Evolutionary conservation across 805 yeast species (phyloP), one percentile per base, ranked within the genome.

Genomic region (Candida chauliodis): DNA sequence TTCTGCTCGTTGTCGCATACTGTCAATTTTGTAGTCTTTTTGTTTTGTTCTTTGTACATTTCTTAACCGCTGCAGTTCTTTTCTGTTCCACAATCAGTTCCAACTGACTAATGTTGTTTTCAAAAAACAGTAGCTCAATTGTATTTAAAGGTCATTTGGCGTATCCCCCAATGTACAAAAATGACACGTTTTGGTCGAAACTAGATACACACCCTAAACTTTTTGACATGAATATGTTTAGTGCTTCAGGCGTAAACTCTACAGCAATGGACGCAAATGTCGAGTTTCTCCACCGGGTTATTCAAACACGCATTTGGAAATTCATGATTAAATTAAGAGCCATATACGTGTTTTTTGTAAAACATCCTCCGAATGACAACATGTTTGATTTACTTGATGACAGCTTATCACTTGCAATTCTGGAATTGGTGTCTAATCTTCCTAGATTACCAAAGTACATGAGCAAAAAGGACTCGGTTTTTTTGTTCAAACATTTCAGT

Each of bases 141-240:
- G 8, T 14, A 7, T 27, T 9, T n/a, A 27, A 27, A 27, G 30
- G 30, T 10, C 30, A 27, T 16, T 27, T 27, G 10, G 8, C 14
- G 13, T 16, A 27, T 15, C 30, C 30, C 5, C 11, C 13, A 16
- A 15, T 27, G 10, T 27, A 27, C 11, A 4, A n/a, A 8, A 27
- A 27, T 27, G 30, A 27, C 16, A 15, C 17, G 15, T 27, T 27
- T 27, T 27, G 30, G 30, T 27, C 18, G 5, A 27, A 27, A 13
- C 14, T 19, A 14, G 15, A 27, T 5, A 14, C 7, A 10, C 7
- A 21, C 7, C 24, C 24, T 21, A n/a, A n/a, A n/a, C n/a, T n/a
- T n/a, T 21, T 21, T 15, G 17, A 15, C 11, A 27, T 5, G 7
- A 27, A 27, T 4, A 15, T n/a, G 7, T 11, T 5, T 5, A 7